Evolutionary conservation across 1,284 basidiomycete genomes (phyloP).

Genomic region (Puccinia novopanici): DNA sequence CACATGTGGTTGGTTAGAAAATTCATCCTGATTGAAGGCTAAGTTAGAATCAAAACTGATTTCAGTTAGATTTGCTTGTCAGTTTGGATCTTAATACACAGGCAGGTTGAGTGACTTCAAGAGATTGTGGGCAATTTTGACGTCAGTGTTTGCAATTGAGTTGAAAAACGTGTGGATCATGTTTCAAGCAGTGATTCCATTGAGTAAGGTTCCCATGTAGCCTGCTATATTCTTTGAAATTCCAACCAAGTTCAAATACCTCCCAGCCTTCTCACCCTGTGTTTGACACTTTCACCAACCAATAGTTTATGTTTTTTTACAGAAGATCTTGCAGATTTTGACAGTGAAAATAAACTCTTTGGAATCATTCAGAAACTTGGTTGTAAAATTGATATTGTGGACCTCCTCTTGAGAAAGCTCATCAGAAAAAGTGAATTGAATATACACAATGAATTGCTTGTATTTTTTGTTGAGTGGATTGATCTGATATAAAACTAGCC

Average conservation of each 20-base stretch:
- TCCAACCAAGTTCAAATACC: not conserved
- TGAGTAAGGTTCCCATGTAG: not conserved
- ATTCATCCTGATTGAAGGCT: not conserved
- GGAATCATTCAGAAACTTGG: not conserved
- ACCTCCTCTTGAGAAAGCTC: not conserved
- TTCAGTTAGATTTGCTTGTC: not conserved
- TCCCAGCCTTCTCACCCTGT: not conserved
- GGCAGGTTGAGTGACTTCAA: not conserved
- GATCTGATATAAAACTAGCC: not conserved
- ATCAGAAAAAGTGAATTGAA: not conserved
- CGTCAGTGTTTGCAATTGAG: not conserved
- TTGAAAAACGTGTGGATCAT: not conserved
- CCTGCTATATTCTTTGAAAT: not conserved
- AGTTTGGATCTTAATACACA: not conserved
- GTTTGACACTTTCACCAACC: not conserved
- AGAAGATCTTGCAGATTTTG: not conserved
- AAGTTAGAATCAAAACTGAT: not conserved
- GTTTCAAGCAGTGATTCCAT: not conserved
- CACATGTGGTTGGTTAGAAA: not conserved
- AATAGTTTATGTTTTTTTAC: not conserved
- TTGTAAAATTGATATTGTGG: not conserved
- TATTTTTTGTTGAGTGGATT: not conserved
- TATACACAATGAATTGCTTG: not conserved
- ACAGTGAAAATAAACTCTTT: not conserved
- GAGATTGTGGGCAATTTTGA: not conserved